A percentile compares a stretch with the other conserved stretches of the same genome.
These are phyloP conservation scores for Pezicula carpinea DNA, from an alignment of 2,329 filamentous ascomycete species.

Conservation along the genomic window DNA sequence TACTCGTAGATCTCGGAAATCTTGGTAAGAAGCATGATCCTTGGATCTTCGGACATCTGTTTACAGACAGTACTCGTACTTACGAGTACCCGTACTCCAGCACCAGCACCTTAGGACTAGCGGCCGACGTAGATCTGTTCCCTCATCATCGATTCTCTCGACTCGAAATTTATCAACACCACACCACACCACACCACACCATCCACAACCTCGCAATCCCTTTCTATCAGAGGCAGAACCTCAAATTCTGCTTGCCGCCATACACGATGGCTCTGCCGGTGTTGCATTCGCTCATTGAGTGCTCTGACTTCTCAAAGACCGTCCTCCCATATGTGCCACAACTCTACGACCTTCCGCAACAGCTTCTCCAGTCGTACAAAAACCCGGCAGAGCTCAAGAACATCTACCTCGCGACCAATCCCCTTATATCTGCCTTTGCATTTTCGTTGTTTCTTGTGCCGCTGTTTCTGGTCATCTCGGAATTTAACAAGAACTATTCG, in stretches of 20 bases:
- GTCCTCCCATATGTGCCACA: constrained; percentile 72
- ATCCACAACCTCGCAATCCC: not conserved
- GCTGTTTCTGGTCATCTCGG: constrained; percentile 70
- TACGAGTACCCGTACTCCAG: too few species aligned
- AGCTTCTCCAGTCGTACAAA: constrained; percentile 54
- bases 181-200: too few species aligned
- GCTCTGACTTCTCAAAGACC: constrained; percentile 68
- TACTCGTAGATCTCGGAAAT: not conserved
- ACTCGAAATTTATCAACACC: not conserved
- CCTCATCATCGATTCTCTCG: not conserved
- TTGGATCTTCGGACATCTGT: too few species aligned
- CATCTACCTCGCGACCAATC: constrained; percentile 82
- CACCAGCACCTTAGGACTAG: too few species aligned
- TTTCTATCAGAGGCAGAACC: not conserved
- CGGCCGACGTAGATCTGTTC: not conserved
- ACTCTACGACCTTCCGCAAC: constrained; percentile 64
- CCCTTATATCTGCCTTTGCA: constrained; percentile 69
- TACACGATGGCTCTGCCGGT: constrained; percentile 47
- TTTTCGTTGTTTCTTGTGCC: constrained; percentile 67
- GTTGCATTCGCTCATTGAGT: constrained; percentile 68
- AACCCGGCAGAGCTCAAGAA: constrained; percentile 59
- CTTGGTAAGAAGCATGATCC: too few species aligned
- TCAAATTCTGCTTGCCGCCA: not conserved
- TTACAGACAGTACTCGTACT: too few species aligned
- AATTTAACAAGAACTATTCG: constrained; percentile 92